Evolutionary conservation across 306 rosid genomes (phyloP).

Genomic region (Quercus suber): DNA sequence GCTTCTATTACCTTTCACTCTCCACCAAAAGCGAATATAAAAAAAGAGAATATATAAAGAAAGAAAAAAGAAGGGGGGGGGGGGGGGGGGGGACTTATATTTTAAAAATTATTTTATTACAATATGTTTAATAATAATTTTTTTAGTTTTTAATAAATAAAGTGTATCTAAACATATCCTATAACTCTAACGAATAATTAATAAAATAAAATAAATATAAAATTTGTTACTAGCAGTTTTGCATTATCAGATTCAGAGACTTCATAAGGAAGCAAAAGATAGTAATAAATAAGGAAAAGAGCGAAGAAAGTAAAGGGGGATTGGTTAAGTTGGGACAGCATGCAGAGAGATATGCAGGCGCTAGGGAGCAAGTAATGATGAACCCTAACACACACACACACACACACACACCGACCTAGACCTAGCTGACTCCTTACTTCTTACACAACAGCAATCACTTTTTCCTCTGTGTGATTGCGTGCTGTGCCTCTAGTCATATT

Average conservation of each 20-base stretch:
- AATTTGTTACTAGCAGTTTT: neutral
- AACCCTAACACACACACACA: neutral
- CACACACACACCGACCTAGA: too few species aligned
- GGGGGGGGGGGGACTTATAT: too few species aligned
- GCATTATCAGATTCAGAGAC: neutral
- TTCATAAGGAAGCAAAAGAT: constrained; percentile 25
- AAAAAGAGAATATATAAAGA: neutral
- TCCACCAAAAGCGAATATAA: neutral
- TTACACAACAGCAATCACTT: constrained; percentile 9
- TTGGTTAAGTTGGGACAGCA: constrained; percentile 14
- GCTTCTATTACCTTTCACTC: neutral
- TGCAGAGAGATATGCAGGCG: constrained; percentile 18
- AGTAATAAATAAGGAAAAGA: neutral
- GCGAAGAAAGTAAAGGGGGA: neutral
- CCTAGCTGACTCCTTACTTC: neutral
- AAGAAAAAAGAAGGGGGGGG: neutral
- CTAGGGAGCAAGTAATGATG: constrained; percentile 41
- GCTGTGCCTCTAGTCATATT: constrained; percentile 5
- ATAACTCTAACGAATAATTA: too few species aligned
- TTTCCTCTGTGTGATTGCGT: constrained; percentile 43
- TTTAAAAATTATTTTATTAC: too few species aligned
- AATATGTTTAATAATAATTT: too few species aligned
- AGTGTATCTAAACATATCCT: too few species aligned
- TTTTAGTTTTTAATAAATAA: too few species aligned
- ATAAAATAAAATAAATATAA: neutral